phyloP scores from a whole-genome alignment of 2,329 filamentous ascomycete genomes.

The Tolypocladium inflatum region DNA sequence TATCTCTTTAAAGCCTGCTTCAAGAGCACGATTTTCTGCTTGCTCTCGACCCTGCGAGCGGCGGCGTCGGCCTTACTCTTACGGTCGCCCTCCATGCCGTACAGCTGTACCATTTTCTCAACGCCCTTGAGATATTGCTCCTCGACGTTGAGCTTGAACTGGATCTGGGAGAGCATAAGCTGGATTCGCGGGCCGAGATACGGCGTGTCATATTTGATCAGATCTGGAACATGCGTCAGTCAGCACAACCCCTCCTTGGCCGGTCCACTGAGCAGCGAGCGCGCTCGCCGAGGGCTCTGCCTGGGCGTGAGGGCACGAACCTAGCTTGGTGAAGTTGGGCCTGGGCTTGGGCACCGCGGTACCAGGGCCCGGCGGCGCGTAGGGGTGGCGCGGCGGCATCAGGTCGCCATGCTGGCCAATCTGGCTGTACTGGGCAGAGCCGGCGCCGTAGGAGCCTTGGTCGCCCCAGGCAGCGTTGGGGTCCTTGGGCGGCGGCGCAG shows the following conservation, averaged over 20 bases:
- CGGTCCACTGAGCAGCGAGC: background rate
- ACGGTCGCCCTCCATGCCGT: slow-evolving; percentile 92
- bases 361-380: slow-evolving; percentile 57
- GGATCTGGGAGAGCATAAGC: slow-evolving; percentile 95
- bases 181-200: slow-evolving; percentile 95
- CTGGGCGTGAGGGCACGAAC: slow-evolving; percentile 39
- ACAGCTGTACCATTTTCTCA: slow-evolving; percentile 98
- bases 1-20: slow-evolving; percentile 96
- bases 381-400: slow-evolving; percentile 76
- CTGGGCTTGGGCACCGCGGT: slow-evolving; percentile 61
- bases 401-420: slow-evolving; percentile 58
- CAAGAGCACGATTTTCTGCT: slow-evolving; percentile 91
- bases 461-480: slow-evolving; percentile 36
- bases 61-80: slow-evolving; percentile 94
- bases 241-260: background rate
- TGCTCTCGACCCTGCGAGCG: slow-evolving; percentile 82
- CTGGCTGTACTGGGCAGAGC: slow-evolving; percentile 36
- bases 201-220: slow-evolving; percentile 97
- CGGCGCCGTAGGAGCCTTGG: slow-evolving; percentile 53
- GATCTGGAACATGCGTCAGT: slow-evolving; percentile 44
- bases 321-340: slow-evolving; percentile 92
- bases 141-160: slow-evolving; percentile 98
- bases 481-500: slow-evolving; percentile 69
- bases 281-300: background rate
- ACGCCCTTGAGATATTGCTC: slow-evolving; percentile 98